Evolutionary conservation across 495 filamentous ascomycete genomes (phyloP).

Genomic region (Filosporella fistucella): DNA sequence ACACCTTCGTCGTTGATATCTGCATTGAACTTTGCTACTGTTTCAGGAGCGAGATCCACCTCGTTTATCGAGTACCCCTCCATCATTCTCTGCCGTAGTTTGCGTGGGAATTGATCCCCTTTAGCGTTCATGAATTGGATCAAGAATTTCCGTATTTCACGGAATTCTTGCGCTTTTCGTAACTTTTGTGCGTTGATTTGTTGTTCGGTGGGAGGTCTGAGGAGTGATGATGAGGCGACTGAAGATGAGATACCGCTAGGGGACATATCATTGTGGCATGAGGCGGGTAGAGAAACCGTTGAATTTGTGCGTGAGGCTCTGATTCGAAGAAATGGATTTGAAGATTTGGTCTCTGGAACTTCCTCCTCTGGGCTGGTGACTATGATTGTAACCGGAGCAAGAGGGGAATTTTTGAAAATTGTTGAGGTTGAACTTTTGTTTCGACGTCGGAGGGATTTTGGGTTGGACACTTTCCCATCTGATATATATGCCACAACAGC

Average conservation of each 20-base stretch:
- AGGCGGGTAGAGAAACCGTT: background rate
- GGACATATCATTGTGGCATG: background rate
- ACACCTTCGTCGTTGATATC: constrained; percentile 10
- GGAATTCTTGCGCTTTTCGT: constrained; percentile 15
- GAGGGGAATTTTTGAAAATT: constrained; percentile 9
- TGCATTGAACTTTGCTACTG: constrained; percentile 9
- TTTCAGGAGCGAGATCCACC: constrained; percentile 11
- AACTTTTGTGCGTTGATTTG: constrained; percentile 9
- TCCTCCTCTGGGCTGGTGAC: constrained; percentile 20
- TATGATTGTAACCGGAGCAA: constrained; percentile 16
- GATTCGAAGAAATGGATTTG: constrained; percentile 5
- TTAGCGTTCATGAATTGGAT: constrained; percentile 17
- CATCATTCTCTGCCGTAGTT: constrained; percentile 13
- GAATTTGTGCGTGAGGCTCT: background rate
- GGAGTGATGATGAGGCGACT: background rate
- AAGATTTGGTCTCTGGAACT: background rate
- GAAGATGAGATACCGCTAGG: background rate
- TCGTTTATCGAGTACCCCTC: constrained; percentile 12
- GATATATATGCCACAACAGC: constrained; percentile 7
- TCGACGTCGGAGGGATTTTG: constrained; percentile 1
- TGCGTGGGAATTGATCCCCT: constrained; percentile 14
- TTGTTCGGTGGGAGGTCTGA: constrained; percentile 14
- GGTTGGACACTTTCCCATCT: background rate
- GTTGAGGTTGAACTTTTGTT: constrained; percentile 10
- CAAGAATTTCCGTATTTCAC: constrained; percentile 16